Evolutionary conservation across 2,329 filamentous ascomycete genomes (phyloP).

Genomic region (Seiridium cupressi): DNA sequence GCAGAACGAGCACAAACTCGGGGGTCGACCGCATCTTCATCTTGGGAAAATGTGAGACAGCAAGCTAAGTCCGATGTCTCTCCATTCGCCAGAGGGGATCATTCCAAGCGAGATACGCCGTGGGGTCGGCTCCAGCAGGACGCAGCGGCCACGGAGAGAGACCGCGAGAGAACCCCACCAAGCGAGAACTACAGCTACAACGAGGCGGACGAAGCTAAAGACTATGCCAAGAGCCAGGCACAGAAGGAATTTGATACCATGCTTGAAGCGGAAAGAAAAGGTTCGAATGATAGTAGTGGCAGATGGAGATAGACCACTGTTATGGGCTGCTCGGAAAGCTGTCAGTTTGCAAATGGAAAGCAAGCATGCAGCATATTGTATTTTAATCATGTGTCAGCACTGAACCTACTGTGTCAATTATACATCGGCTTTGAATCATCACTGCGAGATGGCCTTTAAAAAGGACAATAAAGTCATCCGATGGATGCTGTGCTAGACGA

Average conservation of each 20-base stretch:
- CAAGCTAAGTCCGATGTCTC: conserved; percentile 22
- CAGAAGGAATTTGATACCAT: conserved; percentile 51
- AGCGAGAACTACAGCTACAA: conserved; percentile 34
- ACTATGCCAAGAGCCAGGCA: conserved; percentile 41
- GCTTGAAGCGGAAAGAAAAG: conserved; percentile 38
- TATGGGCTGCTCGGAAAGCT: not conserved
- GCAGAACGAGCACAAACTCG: conserved; percentile 15
- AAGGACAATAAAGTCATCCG: no score
- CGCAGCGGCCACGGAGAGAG: conserved; percentile 16
- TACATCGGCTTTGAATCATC: no score
- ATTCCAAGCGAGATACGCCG: conserved; percentile 22
- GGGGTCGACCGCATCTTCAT: conserved; percentile 26
- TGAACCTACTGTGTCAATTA: no score
- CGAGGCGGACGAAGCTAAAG: conserved; percentile 33
- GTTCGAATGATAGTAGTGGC: not conserved
- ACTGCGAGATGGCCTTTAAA: no score
- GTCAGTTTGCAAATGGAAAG: not conserved
- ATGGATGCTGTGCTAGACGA: no score
- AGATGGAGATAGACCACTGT: not conserved
- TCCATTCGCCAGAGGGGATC: conserved; percentile 22
- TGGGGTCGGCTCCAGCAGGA: conserved; percentile 26
- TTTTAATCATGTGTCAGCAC: no score
- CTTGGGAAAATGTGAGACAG: conserved; percentile 45
- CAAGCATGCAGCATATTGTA: no score
- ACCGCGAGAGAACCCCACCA: conserved; percentile 15